Evolutionary conservation across 2,329 filamentous ascomycete genomes (phyloP), one percentile per base, ranked within the genome.

Genomic region (Stachybotrys elegans): DNA sequence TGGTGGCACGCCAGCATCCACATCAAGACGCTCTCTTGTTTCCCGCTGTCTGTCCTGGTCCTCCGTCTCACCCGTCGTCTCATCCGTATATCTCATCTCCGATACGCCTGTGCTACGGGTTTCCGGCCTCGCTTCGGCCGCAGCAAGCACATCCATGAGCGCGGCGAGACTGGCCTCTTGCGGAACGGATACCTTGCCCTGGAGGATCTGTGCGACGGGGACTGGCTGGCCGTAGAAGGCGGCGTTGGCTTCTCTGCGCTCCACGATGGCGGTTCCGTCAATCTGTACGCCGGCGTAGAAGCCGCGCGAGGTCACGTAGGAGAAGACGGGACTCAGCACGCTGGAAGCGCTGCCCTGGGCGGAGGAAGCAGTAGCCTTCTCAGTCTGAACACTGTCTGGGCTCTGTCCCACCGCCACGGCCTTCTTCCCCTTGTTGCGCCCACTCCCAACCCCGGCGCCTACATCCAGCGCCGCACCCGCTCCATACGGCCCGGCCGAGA

Each of bases 231-330:
- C 84, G 61, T 94, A 95, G 58, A 95, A 95, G 6, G 79, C 78
- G 42, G 88, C 84, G 57, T 96, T 96, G 58, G 92, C 91, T 46
- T 92, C 88, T n/a, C 79, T 84, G 41, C 90, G 80, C 64, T 94
- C 88, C 21, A 92, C 86, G 40, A 95, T 76, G 11, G 95, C 79
- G 0, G 89, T 95, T 21, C 91, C 91, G 57, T 95, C 90, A 25
- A 95, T 76, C 56, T 91, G 86, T 1, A 95, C 78, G 22, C 89
- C 89, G 2, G 88, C 90, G 57, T 94, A 95, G 53, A 95, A 82
- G 5, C 91, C 91, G 42, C 89, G 80, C 39, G 85, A 91, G 69
- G 95, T 95, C 67, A 95, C 80, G 61, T 95, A 95, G 3, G 70
- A 72, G 45, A 75, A 76, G n/a, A 75, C 72, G 3, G 73, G 72